These are phyloP conservation scores for Exophiala mesophila DNA, from an alignment of 2,329 filamentous ascomycete genomes.

Conservation along the genomic window DNA sequence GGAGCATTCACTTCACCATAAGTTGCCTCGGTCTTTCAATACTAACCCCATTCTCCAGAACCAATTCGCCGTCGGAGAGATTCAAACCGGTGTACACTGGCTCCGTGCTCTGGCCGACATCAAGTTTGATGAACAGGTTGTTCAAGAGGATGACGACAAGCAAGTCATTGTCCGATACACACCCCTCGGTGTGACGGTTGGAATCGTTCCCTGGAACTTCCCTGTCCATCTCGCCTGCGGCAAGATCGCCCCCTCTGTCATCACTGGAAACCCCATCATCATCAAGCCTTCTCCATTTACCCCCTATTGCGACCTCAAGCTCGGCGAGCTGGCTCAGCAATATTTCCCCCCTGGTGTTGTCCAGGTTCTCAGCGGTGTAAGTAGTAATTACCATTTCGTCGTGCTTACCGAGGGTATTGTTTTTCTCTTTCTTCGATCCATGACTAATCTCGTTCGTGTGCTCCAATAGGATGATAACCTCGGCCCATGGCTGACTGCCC, in stretches of 20 bases:
- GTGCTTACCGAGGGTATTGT: no score
- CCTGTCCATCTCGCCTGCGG: slow-evolving; percentile 40
- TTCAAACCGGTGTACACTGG: slow-evolving; percentile 20
- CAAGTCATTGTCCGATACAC: slow-evolving; percentile 31
- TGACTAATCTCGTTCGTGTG: background rate
- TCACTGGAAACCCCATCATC: slow-evolving; percentile 53
- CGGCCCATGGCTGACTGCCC: slow-evolving; percentile 55
- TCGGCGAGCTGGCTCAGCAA: slow-evolving; percentile 54
- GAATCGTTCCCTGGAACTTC: slow-evolving; percentile 59
- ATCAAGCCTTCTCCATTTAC: slow-evolving; percentile 57
- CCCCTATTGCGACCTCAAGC: slow-evolving; percentile 47
- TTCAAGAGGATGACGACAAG: slow-evolving; percentile 24
- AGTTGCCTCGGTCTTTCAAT: background rate
- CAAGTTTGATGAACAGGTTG: slow-evolving; percentile 21
- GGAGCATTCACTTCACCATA: background rate
- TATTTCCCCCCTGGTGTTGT: slow-evolving; percentile 61
- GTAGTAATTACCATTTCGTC: no score
- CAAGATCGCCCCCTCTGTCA: slow-evolving; percentile 48
- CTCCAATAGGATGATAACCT: slow-evolving; percentile 47
- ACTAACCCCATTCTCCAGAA: slow-evolving; percentile 8
- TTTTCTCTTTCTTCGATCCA: background rate
- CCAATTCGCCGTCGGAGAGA: slow-evolving; percentile 22
- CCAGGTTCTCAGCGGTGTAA: slow-evolving; percentile 51
- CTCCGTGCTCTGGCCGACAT: slow-evolving; percentile 16
- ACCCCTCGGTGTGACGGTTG: slow-evolving; percentile 42